Percentiles rank a stretch among this genome's conserved stretches.
These are phyloP conservation scores for Cercospora zeae-maydis DNA, from an alignment of 2,329 filamentous ascomycete genomes.

Conservation along the genomic window DNA sequence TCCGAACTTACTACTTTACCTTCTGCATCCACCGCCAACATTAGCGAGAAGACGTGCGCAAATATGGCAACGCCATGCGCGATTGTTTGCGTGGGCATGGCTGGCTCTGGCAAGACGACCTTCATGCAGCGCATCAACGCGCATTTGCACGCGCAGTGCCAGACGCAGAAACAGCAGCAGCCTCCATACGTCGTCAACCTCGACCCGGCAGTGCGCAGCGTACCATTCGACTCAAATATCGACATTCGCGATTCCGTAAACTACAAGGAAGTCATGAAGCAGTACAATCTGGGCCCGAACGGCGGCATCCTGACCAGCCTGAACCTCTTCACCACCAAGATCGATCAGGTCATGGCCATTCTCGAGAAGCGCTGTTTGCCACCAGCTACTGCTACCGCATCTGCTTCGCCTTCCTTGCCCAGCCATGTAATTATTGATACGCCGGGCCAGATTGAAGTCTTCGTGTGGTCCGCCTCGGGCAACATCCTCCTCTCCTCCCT, in stretches of 20 bases:
- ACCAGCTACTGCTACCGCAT: neutral
- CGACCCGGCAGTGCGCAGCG: conserved; percentile 86
- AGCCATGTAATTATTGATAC: conserved; percentile 91
- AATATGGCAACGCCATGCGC: conserved; percentile 57
- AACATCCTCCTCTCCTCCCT: conserved; percentile 90
- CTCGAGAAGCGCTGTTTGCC: conserved; percentile 72
- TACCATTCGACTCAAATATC: conserved; percentile 96
- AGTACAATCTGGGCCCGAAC: conserved; percentile 96
- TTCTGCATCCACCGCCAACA: neutral
- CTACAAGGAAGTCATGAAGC: conserved; percentile 99
- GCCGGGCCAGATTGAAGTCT: conserved; percentile 96
- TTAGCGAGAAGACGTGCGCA: neutral
- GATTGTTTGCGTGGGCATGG: conserved; percentile 96
- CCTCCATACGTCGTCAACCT: conserved; percentile 96
- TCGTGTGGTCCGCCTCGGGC: conserved; percentile 95
- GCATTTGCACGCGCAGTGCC: conserved; percentile 65
- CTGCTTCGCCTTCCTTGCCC: conserved; percentile 37
- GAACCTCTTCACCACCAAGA: conserved; percentile 96
- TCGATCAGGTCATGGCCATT: conserved; percentile 86
- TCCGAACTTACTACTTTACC: neutral
- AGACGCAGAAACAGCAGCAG: conserved; percentile 53
- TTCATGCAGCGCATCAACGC: conserved; percentile 99
- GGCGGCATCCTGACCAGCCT: conserved; percentile 92
- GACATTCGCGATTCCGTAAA: conserved; percentile 98
- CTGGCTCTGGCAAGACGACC: conserved; percentile 97